These are phyloP conservation scores for Leccinum angustisporum DNA, from an alignment of 1,284 basidiomycete species.

Conservation along the genomic window DNA sequence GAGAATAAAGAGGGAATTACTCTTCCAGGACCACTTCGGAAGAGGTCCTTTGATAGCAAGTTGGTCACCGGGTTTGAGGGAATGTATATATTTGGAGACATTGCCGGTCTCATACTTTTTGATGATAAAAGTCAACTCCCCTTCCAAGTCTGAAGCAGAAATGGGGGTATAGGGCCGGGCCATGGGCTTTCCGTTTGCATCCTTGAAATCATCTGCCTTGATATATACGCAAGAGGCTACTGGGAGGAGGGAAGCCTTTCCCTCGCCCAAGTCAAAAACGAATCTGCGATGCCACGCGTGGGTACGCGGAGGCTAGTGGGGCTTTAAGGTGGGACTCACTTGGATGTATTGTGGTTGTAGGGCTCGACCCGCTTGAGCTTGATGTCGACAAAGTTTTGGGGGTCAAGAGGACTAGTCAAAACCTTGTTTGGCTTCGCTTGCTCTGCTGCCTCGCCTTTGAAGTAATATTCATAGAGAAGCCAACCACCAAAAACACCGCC, in stretches of 20 bases:
- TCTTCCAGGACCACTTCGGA: constrained; percentile 78
- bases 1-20: constrained; percentile 36
- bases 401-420: constrained; percentile 67
- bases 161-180: constrained; percentile 88
- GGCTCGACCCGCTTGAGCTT: constrained; percentile 81
- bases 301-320: not conserved
- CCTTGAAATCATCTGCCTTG: constrained; percentile 60
- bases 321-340: constrained; percentile 38
- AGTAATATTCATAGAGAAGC: constrained; percentile 23
- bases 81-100: constrained; percentile 76
- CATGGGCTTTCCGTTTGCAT: constrained; percentile 87
- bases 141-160: constrained; percentile 68
- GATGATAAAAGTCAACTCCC: constrained; percentile 80
- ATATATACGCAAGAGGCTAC: constrained; percentile 72
- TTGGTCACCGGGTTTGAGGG: constrained; percentile 75
- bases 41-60: constrained; percentile 91
- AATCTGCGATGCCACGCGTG: constrained; percentile 48
- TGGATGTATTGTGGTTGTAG: constrained; percentile 92
- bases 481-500: constrained; percentile 33
- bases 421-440: constrained; percentile 43
- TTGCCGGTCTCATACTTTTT: constrained; percentile 85
- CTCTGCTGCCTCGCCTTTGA: constrained; percentile 20
- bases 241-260: constrained; percentile 76
- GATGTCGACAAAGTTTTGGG: constrained; percentile 75
- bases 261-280: constrained; percentile 84